Percentiles rank a stretch among this genome's conserved stretches.
Evolutionary conservation across 2,329 filamentous ascomycete genomes (phyloP).

Genomic region (Sphaerulina musiva): DNA sequence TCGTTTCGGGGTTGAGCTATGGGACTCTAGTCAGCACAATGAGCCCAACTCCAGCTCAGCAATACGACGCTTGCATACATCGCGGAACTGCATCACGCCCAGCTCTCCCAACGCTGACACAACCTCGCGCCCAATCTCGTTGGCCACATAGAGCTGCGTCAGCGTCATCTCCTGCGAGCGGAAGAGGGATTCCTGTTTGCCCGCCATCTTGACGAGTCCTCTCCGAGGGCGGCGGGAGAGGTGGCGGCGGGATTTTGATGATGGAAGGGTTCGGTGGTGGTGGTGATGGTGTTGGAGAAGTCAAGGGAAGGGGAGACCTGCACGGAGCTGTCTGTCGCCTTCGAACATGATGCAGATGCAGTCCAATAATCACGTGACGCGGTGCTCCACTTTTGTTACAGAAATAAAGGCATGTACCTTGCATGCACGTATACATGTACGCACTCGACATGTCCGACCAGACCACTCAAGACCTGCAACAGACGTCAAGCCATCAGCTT

Average conservation of each 20-base stretch:
- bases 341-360: too few species aligned
- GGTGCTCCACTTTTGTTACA: too few species aligned
- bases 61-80: conserved; percentile 57
- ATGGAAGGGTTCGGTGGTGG: conserved; percentile 6
- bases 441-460: too few species aligned
- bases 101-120: conserved; percentile 94
- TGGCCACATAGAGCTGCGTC: conserved; percentile 98
- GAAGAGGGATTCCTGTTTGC: conserved; percentile 83
- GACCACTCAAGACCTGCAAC: too few species aligned
- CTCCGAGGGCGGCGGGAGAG: conserved; percentile 14
- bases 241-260: conserved; percentile 2
- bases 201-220: conserved; percentile 46
- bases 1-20: conserved; percentile 85
- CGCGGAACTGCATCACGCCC: conserved; percentile 91
- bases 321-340: too few species aligned
- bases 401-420: too few species aligned
- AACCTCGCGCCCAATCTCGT: conserved; percentile 96
- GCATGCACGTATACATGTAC: too few species aligned
- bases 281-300: not conserved
- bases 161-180: conserved; percentile 99
- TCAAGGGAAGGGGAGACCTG: too few species aligned
- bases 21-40: conserved; percentile 19
- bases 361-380: too few species aligned
- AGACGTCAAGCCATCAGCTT: too few species aligned
- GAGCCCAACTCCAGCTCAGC: not conserved